Evolutionary conservation across 2,329 filamentous ascomycete species (phyloP).

Genomic region (Alternaria panax): DNA sequence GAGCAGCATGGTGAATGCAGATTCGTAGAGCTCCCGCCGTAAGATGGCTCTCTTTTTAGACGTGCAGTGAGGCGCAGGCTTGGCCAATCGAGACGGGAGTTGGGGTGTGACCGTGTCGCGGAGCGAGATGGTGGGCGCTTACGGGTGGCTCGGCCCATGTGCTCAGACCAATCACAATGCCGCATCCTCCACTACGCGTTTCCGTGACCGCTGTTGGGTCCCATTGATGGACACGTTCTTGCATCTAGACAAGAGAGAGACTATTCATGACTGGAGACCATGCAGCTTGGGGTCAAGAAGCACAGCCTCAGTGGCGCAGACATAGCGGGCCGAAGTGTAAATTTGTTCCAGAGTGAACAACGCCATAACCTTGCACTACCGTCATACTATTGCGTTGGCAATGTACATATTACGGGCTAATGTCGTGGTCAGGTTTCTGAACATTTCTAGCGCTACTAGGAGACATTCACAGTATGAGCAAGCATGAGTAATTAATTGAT

Average conservation of each 20-base stretch:
- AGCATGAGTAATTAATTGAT: background rate
- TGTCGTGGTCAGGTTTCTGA: background rate
- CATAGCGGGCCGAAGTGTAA: background rate
- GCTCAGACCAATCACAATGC: slow-evolving; percentile 34
- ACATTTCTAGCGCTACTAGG: background rate
- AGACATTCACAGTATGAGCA: background rate
- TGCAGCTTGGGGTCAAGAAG: background rate
- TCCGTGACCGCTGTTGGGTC: slow-evolving; percentile 9
- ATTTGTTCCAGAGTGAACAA: background rate
- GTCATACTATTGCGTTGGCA: no score
- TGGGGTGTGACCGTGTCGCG: slow-evolving; percentile 38
- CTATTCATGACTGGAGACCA: slow-evolving; percentile 4
- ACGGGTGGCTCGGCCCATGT: slow-evolving; percentile 16
- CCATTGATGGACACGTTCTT: slow-evolving; percentile 14
- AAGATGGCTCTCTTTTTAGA: slow-evolving; percentile 34
- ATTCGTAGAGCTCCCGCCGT: slow-evolving; percentile 42
- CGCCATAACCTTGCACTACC: background rate
- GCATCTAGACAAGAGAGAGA: slow-evolving; percentile 22
- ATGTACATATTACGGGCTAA: background rate
- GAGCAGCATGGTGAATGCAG: slow-evolving; percentile 31
- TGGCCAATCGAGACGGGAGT: slow-evolving; percentile 40
- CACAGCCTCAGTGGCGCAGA: slow-evolving; percentile 27
- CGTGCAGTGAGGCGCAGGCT: slow-evolving; percentile 42
- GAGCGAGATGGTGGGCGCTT: slow-evolving; percentile 41
- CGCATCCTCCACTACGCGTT: slow-evolving; percentile 20